Conservation (phyloP, 768 basidiomycete species). For the Boletus reticulatus region DNA sequence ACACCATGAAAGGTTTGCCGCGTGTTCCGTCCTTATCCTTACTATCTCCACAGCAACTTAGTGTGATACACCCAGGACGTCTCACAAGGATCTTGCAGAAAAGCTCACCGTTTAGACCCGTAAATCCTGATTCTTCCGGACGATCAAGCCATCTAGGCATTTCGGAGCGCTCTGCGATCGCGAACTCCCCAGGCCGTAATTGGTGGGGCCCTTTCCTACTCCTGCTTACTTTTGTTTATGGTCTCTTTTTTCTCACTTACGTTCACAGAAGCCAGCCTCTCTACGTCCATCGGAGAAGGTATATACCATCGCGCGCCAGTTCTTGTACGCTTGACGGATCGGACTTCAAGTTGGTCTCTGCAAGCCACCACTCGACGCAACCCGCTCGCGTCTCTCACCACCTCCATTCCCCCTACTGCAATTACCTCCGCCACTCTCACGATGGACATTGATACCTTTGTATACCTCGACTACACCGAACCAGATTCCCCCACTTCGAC, state of each 20-base stretch:
- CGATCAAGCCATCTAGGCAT: background rate
- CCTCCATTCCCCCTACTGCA: no score
- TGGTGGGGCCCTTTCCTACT: background rate
- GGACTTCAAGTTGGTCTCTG: background rate
- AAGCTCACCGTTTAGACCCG: background rate
- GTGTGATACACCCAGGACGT: no score
- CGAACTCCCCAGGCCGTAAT: background rate
- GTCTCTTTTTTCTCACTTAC: background rate
- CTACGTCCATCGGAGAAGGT: background rate
- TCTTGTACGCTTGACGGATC: background rate
- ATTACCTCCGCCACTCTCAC: background rate
- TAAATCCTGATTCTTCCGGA: background rate
- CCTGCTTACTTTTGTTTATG: background rate
- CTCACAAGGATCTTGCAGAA: background rate
- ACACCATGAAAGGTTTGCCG: background rate
- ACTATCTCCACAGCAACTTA: background rate
- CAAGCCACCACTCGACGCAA: background rate
- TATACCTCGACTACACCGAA: constrained; percentile 26
- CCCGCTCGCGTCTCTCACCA: background rate
- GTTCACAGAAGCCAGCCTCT: background rate
- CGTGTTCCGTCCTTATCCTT: background rate
- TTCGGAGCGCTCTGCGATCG: background rate
- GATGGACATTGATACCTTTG: constrained; percentile 14
- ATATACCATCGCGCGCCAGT: background rate
- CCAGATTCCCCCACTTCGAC: constrained; percentile 10